Conservation (phyloP, 176 grass and related monocot species). For the Dactylis glomerata region DNA sequence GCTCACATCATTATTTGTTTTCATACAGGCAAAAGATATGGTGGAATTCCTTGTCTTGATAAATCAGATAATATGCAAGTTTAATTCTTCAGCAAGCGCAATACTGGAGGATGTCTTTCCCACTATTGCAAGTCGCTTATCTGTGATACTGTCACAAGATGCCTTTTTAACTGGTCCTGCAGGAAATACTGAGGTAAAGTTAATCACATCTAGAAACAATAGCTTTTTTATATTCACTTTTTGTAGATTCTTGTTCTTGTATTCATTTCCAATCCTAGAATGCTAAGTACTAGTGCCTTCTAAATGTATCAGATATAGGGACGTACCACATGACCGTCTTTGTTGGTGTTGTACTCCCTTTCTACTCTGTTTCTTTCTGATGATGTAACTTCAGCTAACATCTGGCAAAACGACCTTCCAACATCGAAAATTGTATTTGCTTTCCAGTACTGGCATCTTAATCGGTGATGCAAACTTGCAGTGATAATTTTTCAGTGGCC, state of each 20-base stretch:
- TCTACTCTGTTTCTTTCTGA: not conserved
- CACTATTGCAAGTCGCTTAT: conserved; percentile 66
- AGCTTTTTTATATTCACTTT: not conserved
- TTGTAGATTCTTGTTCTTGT: conserved; percentile 11
- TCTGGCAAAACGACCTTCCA: not conserved
- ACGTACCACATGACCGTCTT: not conserved
- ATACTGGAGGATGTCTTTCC: conserved; percentile 90
- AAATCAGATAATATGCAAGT: conserved; percentile 96
- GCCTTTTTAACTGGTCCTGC: conserved; percentile 62
- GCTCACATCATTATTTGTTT: conserved; percentile 26
- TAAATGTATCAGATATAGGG: not conserved
- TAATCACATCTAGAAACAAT: conserved; percentile 12
- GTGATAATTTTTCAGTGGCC: not conserved
- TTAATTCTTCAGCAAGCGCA: conserved; percentile 57
- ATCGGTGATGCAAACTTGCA: not conserved
- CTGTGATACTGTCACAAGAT: conserved; percentile 71
- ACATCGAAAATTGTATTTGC: not conserved
- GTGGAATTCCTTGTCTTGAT: conserved; percentile 79
- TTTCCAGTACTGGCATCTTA: not conserved
- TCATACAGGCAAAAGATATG: conserved; percentile 87
- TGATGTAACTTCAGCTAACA: not conserved
- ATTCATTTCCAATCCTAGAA: conserved; percentile 7
- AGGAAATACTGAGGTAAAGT: conserved; percentile 77
- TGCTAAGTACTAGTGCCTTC: conserved; percentile 10
- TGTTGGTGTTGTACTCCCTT: not conserved